These are phyloP conservation scores for Collybiopsis confluens DNA, from an alignment of 768 basidiomycete genomes.

Conservation along the genomic window DNA sequence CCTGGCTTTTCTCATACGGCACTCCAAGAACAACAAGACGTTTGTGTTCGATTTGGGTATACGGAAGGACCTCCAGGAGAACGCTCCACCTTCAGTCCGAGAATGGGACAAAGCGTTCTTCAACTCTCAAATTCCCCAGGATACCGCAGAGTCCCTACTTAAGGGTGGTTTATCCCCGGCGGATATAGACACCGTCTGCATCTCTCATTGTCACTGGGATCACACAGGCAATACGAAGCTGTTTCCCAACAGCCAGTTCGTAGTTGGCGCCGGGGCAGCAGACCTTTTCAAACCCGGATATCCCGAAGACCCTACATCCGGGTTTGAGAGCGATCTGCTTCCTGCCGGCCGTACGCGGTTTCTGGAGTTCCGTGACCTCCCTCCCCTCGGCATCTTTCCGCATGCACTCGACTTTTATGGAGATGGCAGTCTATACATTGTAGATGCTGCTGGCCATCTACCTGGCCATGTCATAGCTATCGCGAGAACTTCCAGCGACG, in stretches of 20 bases:
- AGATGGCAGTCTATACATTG: slow-evolving; percentile 54
- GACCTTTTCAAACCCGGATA: slow-evolving; percentile 26
- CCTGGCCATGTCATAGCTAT: slow-evolving; percentile 52
- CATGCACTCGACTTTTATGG: slow-evolving; percentile 48
- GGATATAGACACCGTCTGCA: slow-evolving; percentile 31
- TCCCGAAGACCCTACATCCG: slow-evolving; percentile 33
- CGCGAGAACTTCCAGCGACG: slow-evolving; percentile 49
- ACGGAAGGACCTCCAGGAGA: slow-evolving; percentile 41
- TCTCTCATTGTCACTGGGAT: slow-evolving; percentile 3
- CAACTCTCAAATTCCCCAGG: slow-evolving; percentile 27
- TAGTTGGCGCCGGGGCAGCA: not conserved
- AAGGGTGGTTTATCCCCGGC: slow-evolving; percentile 42
- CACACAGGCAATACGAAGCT: not conserved
- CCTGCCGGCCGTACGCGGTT: slow-evolving; percentile 35
- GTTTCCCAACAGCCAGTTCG: not conserved
- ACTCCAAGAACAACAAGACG: slow-evolving; percentile 33
- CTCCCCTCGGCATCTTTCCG: slow-evolving; percentile 47
- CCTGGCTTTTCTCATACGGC: slow-evolving; percentile 48
- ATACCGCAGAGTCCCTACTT: slow-evolving; percentile 41
- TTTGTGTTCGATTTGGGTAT: slow-evolving; percentile 58
- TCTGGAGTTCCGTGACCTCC: slow-evolving; percentile 27
- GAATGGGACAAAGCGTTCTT: slow-evolving; percentile 23
- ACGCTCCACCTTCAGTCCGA: slow-evolving; percentile 30
- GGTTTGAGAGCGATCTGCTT: slow-evolving; percentile 29
- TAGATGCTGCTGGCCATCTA: slow-evolving; percentile 56